A percentile compares a stretch with the other conserved stretches of the same genome.
Evolutionary conservation across 2,329 filamentous ascomycete species (phyloP).

Genomic region (Coniochaeta hoffmannii): DNA sequence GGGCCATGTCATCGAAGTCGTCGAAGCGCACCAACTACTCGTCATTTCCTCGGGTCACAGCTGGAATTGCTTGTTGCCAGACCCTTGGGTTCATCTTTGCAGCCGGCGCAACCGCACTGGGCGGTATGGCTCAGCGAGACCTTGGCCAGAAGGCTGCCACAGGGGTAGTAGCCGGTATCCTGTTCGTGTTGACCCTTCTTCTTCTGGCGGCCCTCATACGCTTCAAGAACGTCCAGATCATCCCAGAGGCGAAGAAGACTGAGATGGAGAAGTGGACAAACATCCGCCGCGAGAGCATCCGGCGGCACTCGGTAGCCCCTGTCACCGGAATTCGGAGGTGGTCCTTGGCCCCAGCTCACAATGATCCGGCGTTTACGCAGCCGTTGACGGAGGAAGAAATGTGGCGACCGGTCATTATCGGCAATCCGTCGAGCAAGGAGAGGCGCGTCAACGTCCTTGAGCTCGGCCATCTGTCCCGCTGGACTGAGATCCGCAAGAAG

Average conservation of each 20-base stretch:
- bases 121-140: constrained; percentile 57
- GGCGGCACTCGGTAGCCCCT: constrained; percentile 23
- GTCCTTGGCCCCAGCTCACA: constrained; percentile 15
- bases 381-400: constrained; percentile 45
- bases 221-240: constrained; percentile 60
- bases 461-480: constrained; percentile 59
- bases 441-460: constrained; percentile 67
- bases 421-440: constrained; percentile 61
- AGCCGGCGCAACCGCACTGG: constrained; percentile 59
- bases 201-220: constrained; percentile 56
- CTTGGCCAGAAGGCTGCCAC: constrained; percentile 62
- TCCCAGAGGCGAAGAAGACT: constrained; percentile 51
- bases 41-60: constrained; percentile 64
- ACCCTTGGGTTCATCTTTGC: constrained; percentile 62
- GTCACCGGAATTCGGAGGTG: constrained; percentile 14
- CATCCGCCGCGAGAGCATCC: constrained; percentile 39
- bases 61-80: constrained; percentile 65
- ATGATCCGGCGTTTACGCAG: constrained; percentile 1
- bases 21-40: constrained; percentile 61
- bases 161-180: constrained; percentile 59
- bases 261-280: constrained; percentile 47
- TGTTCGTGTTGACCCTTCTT: constrained; percentile 57
- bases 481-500: constrained; percentile 62
- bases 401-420: constrained; percentile 65
- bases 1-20: constrained; percentile 27